Evolutionary conservation across 495 filamentous ascomycete species (phyloP), one percentile per base, ranked within the genome.

Genomic region (Lindgomyces ingoldianus): DNA sequence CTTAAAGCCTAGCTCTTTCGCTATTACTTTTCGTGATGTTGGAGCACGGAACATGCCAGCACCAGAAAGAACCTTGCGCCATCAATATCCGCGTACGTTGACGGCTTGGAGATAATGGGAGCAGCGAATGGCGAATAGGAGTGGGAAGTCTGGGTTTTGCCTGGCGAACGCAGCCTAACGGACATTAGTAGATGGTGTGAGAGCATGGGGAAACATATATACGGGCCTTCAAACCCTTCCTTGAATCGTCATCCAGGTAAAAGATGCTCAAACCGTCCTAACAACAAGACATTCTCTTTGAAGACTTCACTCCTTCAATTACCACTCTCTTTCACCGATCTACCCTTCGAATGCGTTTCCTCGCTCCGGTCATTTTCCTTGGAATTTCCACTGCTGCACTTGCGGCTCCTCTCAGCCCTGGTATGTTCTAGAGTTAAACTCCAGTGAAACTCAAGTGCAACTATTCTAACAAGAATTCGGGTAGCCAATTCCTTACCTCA

Each of bases 151-250:
- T n/a, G 46, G 8, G n/a, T 24, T 25, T 22, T 3, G 46, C 46
- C 46, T 49, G 46, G n/a, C 27, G 22, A 25, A 25, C 22, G 22
- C 44, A 47, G 18, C 44, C 44, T 9, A 30, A 27, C 9, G 18
- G 26, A 16, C 10, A 52, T 52, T 52, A 52, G 49, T 25, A 30
- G 24, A 52, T 2, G 24, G 25, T 22, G 49, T 27, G 26, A 9
- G 49, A 2, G 21, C 49, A 52, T 16, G 49, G 49, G 25, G 22
- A 52, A 33, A 27, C 49, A 52, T 52, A 52, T 52, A 52, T 52
- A 52, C 49, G 22, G 22, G 29, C 18, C 49, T 52, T 16, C 25
- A 52, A 30, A 30, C 27, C 26, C 22, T 52, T 27, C 27, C 26
- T 16, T 29, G 30, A 24, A 27, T 52, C 22, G 12, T 14, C 49